phyloP scores from a whole-genome alignment of 1,284 basidiomycete genomes.

The Ustanciosporium gigantosporum region DNA sequence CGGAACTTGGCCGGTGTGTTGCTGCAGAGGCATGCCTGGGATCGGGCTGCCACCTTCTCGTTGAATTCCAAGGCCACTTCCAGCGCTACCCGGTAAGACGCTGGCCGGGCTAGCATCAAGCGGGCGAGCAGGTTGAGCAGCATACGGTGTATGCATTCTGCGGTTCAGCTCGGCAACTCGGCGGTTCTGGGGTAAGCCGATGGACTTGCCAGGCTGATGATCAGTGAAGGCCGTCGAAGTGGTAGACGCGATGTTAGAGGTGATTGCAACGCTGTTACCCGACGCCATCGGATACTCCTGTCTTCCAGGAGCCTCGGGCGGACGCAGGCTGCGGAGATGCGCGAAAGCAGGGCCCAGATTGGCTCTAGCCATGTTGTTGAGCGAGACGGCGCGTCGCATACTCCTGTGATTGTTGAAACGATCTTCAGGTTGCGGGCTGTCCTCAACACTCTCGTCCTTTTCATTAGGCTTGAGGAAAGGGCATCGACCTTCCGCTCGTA shows the following conservation, averaged over 20 bases:
- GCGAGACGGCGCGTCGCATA: constrained; percentile 74
- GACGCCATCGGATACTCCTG: constrained; percentile 50
- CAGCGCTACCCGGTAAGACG: constrained; percentile 29
- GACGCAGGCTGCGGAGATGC: background rate
- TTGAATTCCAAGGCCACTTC: constrained; percentile 30
- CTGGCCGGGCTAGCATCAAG: constrained; percentile 34
- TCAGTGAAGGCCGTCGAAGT: constrained; percentile 67
- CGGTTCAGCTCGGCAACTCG: constrained; percentile 47
- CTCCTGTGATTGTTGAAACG: constrained; percentile 24
- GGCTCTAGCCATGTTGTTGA: constrained; percentile 72
- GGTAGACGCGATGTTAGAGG: constrained; percentile 82
- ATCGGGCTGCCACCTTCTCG: constrained; percentile 22
- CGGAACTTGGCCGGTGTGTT: background rate
- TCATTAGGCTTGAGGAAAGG: constrained; percentile 57
- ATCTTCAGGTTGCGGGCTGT: constrained; percentile 1
- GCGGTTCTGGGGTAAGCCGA: constrained; percentile 41
- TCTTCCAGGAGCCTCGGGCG: constrained; percentile 5
- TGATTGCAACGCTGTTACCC: constrained; percentile 84
- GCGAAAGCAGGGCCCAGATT: constrained; percentile 17
- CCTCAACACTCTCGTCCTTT: constrained; percentile 13
- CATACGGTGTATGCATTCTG: constrained; percentile 42
- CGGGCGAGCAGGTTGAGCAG: constrained; percentile 7
- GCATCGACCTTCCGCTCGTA: constrained; percentile 61
- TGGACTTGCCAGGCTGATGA: constrained; percentile 22
- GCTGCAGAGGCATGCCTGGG: constrained; percentile 7